These are phyloP conservation scores for Adansonia grandidieri DNA, from an alignment of 441 rosid species.

Conservation along the genomic window DNA sequence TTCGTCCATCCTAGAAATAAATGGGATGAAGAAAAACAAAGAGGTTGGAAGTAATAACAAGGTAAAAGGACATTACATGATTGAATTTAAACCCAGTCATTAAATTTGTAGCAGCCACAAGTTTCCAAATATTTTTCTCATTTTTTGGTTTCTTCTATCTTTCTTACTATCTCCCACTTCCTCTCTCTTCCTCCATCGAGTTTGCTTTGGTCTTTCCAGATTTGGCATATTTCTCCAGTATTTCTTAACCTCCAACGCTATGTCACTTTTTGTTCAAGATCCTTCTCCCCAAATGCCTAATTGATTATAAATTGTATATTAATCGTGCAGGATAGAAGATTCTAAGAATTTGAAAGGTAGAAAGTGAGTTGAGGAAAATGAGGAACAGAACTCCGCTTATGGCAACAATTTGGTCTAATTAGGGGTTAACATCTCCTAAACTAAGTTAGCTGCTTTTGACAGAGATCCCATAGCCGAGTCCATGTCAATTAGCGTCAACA, in stretches of 20 bases:
- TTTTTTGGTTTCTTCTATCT: neutral
- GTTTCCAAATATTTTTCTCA: neutral
- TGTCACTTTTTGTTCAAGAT: neutral
- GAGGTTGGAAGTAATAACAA: neutral
- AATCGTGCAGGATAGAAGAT: neutral
- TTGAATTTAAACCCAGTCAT: slow-evolving; percentile 8
- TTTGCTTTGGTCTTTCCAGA: neutral
- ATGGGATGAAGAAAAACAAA: neutral
- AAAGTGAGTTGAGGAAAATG: neutral
- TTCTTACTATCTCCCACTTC: neutral
- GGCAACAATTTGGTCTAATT: slow-evolving; percentile 17
- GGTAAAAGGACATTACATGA: neutral
- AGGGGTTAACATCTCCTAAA: neutral
- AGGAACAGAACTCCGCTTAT: neutral
- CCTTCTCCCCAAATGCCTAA: neutral
- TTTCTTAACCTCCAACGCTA: neutral
- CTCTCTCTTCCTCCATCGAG: slow-evolving; percentile 9
- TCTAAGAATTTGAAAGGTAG: neutral
- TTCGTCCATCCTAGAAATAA: neutral
- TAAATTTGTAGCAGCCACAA: slow-evolving; percentile 11
- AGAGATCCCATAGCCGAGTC: neutral
- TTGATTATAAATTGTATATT: slow-evolving; percentile 4
- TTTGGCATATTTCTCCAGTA: slow-evolving; percentile 7
- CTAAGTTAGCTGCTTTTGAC: neutral
- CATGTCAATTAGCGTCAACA: neutral